phyloP scores from a whole-genome alignment of 257 asterid species.

The Jasminum sambac region DNA sequence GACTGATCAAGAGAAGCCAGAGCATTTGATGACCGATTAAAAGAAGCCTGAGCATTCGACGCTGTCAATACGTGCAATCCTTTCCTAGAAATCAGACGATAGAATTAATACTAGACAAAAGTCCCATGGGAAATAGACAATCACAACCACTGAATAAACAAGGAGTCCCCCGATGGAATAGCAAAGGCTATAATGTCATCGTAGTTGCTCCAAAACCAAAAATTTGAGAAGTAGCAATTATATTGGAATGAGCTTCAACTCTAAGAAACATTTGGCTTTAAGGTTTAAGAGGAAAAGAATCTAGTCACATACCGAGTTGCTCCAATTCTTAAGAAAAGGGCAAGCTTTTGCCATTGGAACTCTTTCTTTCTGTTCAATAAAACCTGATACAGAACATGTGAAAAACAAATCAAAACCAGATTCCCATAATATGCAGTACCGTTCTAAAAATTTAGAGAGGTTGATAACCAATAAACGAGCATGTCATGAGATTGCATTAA shows the following conservation, averaged over 20 bases:
- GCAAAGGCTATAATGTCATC: not conserved
- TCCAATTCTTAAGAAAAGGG: conserved; percentile 72
- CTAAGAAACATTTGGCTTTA: not conserved
- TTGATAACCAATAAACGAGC: conserved; percentile 3
- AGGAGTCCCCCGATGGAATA: not conserved
- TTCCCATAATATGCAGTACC: conserved; percentile 11
- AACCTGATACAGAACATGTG: conserved; percentile 48
- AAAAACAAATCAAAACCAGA: conserved; percentile 7
- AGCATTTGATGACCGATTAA: conserved; percentile 40
- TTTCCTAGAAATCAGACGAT: conserved; percentile 50
- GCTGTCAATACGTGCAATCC: conserved; percentile 49
- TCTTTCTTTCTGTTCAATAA: conserved; percentile 81
- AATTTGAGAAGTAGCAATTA: not conserved
- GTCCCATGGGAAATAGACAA: not conserved
- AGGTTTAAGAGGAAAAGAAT: not conserved
- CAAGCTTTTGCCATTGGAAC: conserved; percentile 83
- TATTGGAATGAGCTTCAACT: not conserved
- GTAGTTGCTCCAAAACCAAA: not conserved
- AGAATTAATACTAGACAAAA: conserved; percentile 20
- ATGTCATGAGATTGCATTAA: conserved; percentile 7
- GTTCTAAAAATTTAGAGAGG: not conserved
- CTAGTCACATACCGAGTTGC: conserved; percentile 59
- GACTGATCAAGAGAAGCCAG: conserved; percentile 45
- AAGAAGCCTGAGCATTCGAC: conserved; percentile 43
- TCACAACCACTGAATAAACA: not conserved